Evolutionary conservation across 129 eudicot genomes (phyloP), one percentile per base, ranked within the genome.

Genomic region (Centrapalus pauciflorus): DNA sequence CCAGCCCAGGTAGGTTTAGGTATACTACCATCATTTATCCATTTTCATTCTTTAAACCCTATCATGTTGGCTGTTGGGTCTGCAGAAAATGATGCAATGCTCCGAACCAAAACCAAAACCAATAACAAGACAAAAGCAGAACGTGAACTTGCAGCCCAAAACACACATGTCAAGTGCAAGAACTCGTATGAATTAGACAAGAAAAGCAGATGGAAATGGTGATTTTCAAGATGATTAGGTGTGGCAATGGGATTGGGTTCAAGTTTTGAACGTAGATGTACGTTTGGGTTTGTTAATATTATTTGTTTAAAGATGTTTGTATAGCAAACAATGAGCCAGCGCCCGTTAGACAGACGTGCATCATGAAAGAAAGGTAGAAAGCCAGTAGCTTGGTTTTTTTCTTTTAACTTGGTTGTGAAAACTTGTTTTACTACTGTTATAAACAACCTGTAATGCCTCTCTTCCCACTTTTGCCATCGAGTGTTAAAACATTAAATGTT

Each of bases 1-100:
- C 97, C 17, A 90, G 97, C 77, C 97, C 90, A 64, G 95, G 97
- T 89, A 70, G 16, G 16, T 10, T 95, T 89, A 70, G 16, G 16
- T 10, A 3, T 43, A 40, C 55, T n/a, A 20, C 26, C 20, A 28
- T 6, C 7, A 27, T 17, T 49, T 1, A 27, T 4, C 7, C 35
- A 27, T n/a, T n/a, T n/a, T n/a, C n/a, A n/a, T 43, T 63, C 38
- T 25, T 65, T 2, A 4, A n/a, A n/a, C n/a, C n/a, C n/a, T n/a
- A n/a, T n/a, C n/a, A n/a, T n/a, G n/a, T 59, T 66, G 73, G 67
- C 11, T 43, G 34, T 71, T 16, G 29, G 49, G 33, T 12, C 3
- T 12, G 1, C 77, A 83, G 94, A 80, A 66, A 87, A 88, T 64
- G 96, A 88, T 75, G 70, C 27, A 2, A 61, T 75, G 52, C 61